Evolutionary conservation across 2,329 filamentous ascomycete genomes (phyloP), one percentile per base, ranked within the genome.

Genomic region (Teratosphaeria viscida): DNA sequence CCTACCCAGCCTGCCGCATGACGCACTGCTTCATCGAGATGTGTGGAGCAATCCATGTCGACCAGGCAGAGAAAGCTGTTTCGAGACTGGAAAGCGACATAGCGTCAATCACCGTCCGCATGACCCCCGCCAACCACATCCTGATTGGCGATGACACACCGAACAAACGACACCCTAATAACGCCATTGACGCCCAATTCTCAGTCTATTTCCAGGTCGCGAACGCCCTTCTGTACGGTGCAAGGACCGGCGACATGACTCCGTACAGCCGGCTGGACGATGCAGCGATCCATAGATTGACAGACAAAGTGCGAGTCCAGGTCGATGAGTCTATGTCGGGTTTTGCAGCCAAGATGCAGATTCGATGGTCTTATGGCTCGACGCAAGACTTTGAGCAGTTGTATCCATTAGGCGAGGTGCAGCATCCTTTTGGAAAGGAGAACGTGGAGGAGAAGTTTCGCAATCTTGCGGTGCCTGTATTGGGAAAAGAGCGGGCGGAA

Each of bases 121-220:
- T 70, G 63, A 63, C 60, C 37, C 60, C 65, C 5, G 59, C 64
- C 7, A 68, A 65, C 52, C 64, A 65, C 54, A 59, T 65, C 56
- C 63, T 73, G 43, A 65, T 74, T 10, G 72, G 72, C n/a, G 68
- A 70, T 23, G 66, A 66, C 19, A 72, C 65, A 19, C 67, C 69
- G 3, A 73, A 73, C 59, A 73, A 74, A 55, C 63, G 71, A 29
- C 72, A 72, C 57, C 72, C 72, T 1, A 63, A 61, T 43, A 74
- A 73, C 57, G 62, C 67, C 57, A 71, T 73, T 53, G 72, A 74
- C 58, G 72, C 70, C 2, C 71, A 73, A 57, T 73, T 73, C 59
- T 70, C 67, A 11, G 70, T 67, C 1, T 74, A 72, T 57, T 74
- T 71, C 58, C 71, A 73, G 37, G 66, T 68, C 1, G 70, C 71